phyloP scores from a whole-genome alignment of 371 early-diverging fungal species.

The Mucor saturninus region DNA sequence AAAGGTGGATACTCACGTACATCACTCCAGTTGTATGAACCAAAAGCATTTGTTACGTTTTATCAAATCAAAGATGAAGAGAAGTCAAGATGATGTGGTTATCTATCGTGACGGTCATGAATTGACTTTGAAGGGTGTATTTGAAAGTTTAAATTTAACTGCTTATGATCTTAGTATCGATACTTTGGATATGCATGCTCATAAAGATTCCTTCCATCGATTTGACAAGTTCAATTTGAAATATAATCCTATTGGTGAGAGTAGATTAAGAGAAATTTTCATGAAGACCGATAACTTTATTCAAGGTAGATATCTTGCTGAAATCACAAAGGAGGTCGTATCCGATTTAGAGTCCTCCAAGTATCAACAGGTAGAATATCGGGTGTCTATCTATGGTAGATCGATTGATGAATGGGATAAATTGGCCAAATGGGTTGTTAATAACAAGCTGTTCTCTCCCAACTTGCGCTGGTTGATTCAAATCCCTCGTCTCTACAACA shows the following conservation, averaged over 20 bases:
- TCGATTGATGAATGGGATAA: conserved; percentile 91
- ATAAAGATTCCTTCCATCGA: conserved; percentile 87
- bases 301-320: conserved; percentile 91
- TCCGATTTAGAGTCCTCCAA: conserved; percentile 94
- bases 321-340: conserved; percentile 94
- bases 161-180: conserved; percentile 97
- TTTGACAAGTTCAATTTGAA: conserved; percentile 98
- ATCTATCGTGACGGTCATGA: conserved; percentile 78
- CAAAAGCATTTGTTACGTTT: conserved; percentile 97
- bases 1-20: conserved; percentile 98
- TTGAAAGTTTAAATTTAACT: conserved; percentile 90
- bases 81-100: conserved; percentile 79
- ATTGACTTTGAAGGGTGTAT: conserved; percentile 81
- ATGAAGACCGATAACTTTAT: conserved; percentile 97
- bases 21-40: conserved; percentile 97
- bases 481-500: conserved; percentile 93
- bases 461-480: conserved; percentile 98
- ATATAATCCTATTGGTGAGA: conserved; percentile 94
- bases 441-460: conserved; percentile 88
- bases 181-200: conserved; percentile 97
- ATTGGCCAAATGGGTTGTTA: conserved; percentile 92
- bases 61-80: conserved; percentile 96
- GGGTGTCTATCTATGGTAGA: conserved; percentile 90
- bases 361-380: conserved; percentile 95
- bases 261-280: conserved; percentile 84